Base-by-base conservation (phyloP, 2,329 filamentous ascomycete species). In the Tolypocladium paradoxum region DNA sequence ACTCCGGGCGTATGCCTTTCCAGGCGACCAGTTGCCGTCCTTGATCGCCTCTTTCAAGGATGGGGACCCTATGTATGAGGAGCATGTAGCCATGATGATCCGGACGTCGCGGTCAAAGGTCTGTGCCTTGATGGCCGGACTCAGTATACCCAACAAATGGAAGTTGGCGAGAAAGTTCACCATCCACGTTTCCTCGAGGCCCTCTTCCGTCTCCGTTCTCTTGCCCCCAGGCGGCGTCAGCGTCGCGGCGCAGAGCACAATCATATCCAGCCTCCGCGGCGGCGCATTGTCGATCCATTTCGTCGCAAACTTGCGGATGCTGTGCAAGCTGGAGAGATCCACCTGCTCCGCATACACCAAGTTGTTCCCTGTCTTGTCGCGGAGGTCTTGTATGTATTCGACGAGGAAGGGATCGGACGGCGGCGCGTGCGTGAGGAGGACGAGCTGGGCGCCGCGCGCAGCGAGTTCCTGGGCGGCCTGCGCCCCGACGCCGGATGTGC, bases 231-330 rank as follows among this genome's bases (percentile, higher is more conserved):
- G 79, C 2, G 89, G 85, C 5, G 86, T 88, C 59, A 90, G 74
- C 0, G 85, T 86, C 46, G 87, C 87, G 11, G 86, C 93, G 68
- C 90, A 96, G 20, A 99, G 77, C 22, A 99, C 81, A 48, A 99
- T 75, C 83, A 92, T 91, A 68, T 99, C 93, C 7, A 99, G 74
- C 48, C 95, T 78, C 53, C 95, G 79, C 9, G 91, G 89, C 3
- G 93, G 92, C 24, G 88, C 82, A 68, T 96, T 97, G 69, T 99
- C 92, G 59, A 99, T 90, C 92, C 95, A 99, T 73, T 90, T 92
- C 0, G 93, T 99, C 14, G 93, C 93, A 67, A 99, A 99, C 57
- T 85, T 79, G 38, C 93, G 87, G 61, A 99, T 85, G 68, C 88
- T 95, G 68, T 96, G 83, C n/a, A 99, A 76, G 18, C 87, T 92